Conservation (phyloP, 2,329 filamentous ascomycete genomes). For the Calonectria pauciramosa region DNA sequence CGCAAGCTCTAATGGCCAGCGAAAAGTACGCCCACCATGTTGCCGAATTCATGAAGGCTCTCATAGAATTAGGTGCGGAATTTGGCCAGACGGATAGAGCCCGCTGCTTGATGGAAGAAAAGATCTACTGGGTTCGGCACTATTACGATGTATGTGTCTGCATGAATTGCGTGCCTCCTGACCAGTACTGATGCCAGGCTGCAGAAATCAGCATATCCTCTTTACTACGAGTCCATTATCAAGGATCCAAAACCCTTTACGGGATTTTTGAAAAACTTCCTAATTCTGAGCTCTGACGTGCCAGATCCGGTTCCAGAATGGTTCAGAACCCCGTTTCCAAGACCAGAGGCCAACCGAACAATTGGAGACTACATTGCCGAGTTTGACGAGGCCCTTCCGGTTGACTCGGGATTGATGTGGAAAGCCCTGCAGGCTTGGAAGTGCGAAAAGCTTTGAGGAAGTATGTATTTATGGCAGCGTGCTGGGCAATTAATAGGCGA, state of each 20-base stretch:
- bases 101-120: constrained; percentile 1
- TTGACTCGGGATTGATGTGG: neutral
- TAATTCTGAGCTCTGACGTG: neutral
- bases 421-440: neutral
- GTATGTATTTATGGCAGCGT: neutral
- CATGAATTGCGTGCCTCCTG: neutral
- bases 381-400: neutral
- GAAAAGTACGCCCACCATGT: neutral
- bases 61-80: neutral
- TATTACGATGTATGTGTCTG: neutral
- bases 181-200: neutral
- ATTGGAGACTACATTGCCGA: neutral
- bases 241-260: neutral
- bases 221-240: neutral
- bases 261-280: neutral
- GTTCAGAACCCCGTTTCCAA: neutral
- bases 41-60: neutral
- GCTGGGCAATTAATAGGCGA: neutral
- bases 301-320: neutral
- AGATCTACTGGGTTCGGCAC: neutral
- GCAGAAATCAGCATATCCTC: neutral
- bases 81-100: neutral
- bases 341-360: neutral
- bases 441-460: neutral
- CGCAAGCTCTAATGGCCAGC: neutral